Conservation (phyloP, 2,329 filamentous ascomycete genomes). For the Ambrosiella xylebori region DNA sequence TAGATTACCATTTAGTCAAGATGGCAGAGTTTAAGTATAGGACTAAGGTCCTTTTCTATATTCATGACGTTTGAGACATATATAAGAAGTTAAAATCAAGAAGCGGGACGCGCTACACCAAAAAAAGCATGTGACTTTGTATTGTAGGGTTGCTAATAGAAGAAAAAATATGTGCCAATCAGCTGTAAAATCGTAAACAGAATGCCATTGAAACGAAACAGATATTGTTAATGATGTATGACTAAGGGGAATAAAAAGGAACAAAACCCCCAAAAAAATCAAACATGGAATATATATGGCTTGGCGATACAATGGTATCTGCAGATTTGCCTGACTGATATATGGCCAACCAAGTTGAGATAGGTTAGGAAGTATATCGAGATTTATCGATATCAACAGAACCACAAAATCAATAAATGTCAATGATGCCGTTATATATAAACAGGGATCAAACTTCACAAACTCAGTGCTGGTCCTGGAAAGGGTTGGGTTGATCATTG, state of each 20-base stretch:
- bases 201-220: too few species aligned
- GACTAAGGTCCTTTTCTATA: background rate
- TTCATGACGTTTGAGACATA: background rate
- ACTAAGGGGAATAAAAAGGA: too few species aligned
- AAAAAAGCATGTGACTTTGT: background rate
- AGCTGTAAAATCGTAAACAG: too few species aligned
- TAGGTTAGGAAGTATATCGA: background rate
- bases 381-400: background rate
- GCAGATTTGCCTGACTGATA: background rate
- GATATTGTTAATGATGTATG: too few species aligned
- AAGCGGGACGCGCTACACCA: background rate
- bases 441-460: background rate
- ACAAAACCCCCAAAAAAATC: too few species aligned
- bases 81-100: background rate
- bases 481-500: constrained; percentile 19
- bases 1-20: background rate
- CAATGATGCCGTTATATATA: background rate
- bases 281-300: background rate
- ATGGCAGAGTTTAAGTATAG: background rate
- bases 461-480: constrained; percentile 20
- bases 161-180: too few species aligned
- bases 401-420: background rate
- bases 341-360: background rate
- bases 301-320: background rate
- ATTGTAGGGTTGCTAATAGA: too few species aligned